Base-by-base conservation (phyloP, 495 filamentous ascomycete genomes). In the Extremus antarcticus region DNA sequence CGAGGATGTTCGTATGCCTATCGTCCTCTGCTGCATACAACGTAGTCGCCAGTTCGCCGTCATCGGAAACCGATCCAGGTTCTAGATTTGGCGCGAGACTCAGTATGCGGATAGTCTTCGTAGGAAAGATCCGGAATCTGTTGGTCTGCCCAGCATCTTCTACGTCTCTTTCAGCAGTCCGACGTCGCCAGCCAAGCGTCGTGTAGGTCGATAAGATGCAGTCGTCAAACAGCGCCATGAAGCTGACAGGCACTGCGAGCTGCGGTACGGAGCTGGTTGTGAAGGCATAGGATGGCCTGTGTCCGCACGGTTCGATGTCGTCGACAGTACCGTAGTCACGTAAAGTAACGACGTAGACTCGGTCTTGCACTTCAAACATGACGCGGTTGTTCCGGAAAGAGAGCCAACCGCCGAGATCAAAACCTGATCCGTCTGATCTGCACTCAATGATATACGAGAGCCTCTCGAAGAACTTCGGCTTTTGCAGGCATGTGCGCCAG, bases 221-320 rank as follows among this genome's bases (percentile, higher is more conserved):
- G 40, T 63, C 60, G 22, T 63, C 57, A 32, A 38, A 63, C 2
- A 63, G 38, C 3, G 47, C 53, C 57, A 63, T 63, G 50, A 56
- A 63, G 17, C 47, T 53, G 3, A 54, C 50, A 3, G 60, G 60
- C 0, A 50, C 51, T 11, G 40, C 50, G 3, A 51, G 41, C 20
- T 51, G 57, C 1, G 49, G 16, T 2, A 39, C 25, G 7, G 56
- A 47, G 45, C 50, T 51, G 4, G 60, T 54, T 1, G 35, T 13
- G 22, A 51, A 49, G 16, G 38, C 17, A 46, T 45, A 59, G 1
- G 52, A 59, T 9, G 56, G 39, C 8, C 46, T n/a, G 13, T 15
- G 15, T 23, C 29, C 23, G 9, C 24, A 10, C 3, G 29, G 11
- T 15, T 16, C 19, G 2, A 17, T 43, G 40, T 10, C 29, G 11